phyloP scores from a whole-genome alignment of 2,329 filamentous ascomycete species.

The Dactylellina drechsleri region DNA sequence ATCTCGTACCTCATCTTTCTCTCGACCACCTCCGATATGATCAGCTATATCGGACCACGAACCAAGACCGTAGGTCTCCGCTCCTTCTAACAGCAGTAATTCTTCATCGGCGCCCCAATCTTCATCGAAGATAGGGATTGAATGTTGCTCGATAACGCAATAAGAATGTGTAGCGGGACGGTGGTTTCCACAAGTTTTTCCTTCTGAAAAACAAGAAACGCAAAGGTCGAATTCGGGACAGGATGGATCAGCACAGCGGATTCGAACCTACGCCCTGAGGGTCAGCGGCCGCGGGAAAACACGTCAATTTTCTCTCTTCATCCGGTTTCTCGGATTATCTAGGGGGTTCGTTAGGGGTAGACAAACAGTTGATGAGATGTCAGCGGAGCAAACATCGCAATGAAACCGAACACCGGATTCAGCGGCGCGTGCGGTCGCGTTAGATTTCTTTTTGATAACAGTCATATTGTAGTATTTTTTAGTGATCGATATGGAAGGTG shows the following conservation, averaged over 20 bases:
- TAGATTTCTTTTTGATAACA: slow-evolving; percentile 87
- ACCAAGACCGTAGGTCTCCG: slow-evolving; percentile 93
- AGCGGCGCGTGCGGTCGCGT: slow-evolving; percentile 67
- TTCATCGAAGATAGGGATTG: slow-evolving; percentile 91
- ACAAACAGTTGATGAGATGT: slow-evolving; percentile 91
- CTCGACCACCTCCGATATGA: slow-evolving; percentile 93
- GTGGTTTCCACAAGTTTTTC: slow-evolving; percentile 82
- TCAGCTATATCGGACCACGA: slow-evolving; percentile 99
- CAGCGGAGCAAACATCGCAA: slow-evolving; percentile 94
- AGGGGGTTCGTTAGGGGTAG: not conserved
- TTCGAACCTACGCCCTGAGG: slow-evolving; percentile 75
- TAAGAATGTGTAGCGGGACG: slow-evolving; percentile 86
- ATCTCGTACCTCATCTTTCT: slow-evolving; percentile 93
- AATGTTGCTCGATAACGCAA: slow-evolving; percentile 97
- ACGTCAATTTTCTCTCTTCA: too few relatives aligned
- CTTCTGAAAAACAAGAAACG: slow-evolving; percentile 90
- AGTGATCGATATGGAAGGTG: not conserved
- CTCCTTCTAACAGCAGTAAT: slow-evolving; percentile 88
- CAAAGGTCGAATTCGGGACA: slow-evolving; percentile 98
- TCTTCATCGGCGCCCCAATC: slow-evolving; percentile 99
- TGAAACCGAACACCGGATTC: slow-evolving; percentile 95
- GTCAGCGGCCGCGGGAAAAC: not conserved
- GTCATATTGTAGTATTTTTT: slow-evolving; percentile 71
- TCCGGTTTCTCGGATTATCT: not conserved
- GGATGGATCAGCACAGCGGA: slow-evolving; percentile 82